Evolutionary conservation across 1,284 basidiomycete species (phyloP).

Genomic region (Cystobasidium sp.): DNA sequence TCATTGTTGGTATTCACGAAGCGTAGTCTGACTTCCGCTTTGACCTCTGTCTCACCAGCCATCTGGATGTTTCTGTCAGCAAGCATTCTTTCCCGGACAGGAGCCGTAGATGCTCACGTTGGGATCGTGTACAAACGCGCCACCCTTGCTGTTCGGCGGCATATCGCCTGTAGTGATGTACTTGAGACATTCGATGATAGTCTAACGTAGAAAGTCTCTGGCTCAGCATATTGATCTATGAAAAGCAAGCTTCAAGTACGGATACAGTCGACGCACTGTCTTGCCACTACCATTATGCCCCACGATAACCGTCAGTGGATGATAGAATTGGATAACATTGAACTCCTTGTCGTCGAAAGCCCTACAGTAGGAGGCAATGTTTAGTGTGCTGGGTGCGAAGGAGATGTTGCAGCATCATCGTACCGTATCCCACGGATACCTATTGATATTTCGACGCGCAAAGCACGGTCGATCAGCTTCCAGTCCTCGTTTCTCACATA

Average conservation of each 20-base stretch:
- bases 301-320: slow-evolving; percentile 96
- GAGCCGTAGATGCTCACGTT: slow-evolving; percentile 61
- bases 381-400: neutral
- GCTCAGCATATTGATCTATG: neutral
- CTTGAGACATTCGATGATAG: slow-evolving; percentile 98
- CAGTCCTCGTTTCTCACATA: neutral
- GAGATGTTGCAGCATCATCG: neutral
- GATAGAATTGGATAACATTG: slow-evolving; percentile 95
- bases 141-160: slow-evolving; percentile 95
- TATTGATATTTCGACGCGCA: slow-evolving; percentile 18
- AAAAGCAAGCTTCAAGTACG: neutral
- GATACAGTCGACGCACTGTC: slow-evolving; percentile 63
- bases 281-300: slow-evolving; percentile 99
- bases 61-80: slow-evolving; percentile 62
- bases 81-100: slow-evolving; percentile 2
- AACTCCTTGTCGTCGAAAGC: slow-evolving; percentile 77
- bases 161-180: slow-evolving; percentile 98
- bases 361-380: slow-evolving; percentile 1
- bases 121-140: slow-evolving; percentile 97
- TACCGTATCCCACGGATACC: slow-evolving; percentile 42
- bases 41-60: slow-evolving; percentile 97
- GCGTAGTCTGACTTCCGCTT: slow-evolving; percentile 93
- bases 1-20: slow-evolving; percentile 86
- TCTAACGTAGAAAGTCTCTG: slow-evolving; percentile 58
- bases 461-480: slow-evolving; percentile 20